Base-by-base conservation (phyloP, 768 basidiomycete species). In the Botryobasidium botryosum region DNA sequence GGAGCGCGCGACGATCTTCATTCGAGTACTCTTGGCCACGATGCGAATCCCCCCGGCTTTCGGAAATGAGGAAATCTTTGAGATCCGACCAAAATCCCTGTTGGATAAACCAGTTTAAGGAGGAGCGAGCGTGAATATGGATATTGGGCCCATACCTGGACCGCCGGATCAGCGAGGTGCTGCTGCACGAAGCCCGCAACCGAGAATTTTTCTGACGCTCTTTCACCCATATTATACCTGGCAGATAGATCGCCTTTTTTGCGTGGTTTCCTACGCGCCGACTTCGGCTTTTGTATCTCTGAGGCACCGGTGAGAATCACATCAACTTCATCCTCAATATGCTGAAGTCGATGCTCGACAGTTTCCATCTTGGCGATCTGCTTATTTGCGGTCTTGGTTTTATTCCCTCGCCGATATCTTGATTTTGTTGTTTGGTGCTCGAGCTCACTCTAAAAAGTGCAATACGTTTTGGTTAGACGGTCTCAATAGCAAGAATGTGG, bases 1-100 rank as follows among this genome's bases (percentile, higher is more conserved):
- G 4, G 13, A 49, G 35, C 25, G 3, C 3, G 6, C 17, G 15
- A 5, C 25, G 21, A 31, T 40, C 47, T 15, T 47, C 31, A 6
- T 20, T 10, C 3, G 46, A 20, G 32, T 10, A 48, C 15, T 61
- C 64, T 0, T 56, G 59, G 13, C 59, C 57, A 15, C n/a, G n/a
- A n/a, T 31, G 27, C 25, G n/a, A 17, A 26, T 27, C 8, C n/a
- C 41, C n/a, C n/a, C n/a, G n/a, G n/a, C n/a, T n/a, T n/a, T n/a
- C n/a, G n/a, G n/a, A n/a, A n/a, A 33, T 12, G 32, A 33, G 32
- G 32, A 12, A 18, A 33, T 33, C 32, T 18, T 12, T 33, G 12
- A 33, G 18, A 18, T 33, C 12, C 32, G 10, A 18, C 32, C 32
- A 33, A 18, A 33, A 33, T 12, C 18, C 12, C 32, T 33, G 18